These are phyloP conservation scores for Eremochloa ophiuroides DNA, from an alignment of 176 grass and related monocot species.

Conservation along the genomic window DNA sequence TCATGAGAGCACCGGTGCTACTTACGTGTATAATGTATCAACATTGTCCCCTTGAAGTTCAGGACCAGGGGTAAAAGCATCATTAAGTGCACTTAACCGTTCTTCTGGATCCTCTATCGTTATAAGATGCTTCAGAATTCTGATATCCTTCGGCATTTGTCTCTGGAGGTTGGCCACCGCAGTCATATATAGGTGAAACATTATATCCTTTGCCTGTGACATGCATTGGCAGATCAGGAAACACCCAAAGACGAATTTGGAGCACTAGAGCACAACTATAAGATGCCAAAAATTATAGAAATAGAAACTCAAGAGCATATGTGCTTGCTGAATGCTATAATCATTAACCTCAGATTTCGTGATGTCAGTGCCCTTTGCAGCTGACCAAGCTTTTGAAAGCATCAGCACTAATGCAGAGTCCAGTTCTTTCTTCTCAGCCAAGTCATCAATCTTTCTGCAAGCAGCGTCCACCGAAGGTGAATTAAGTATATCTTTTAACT, in stretches of 20 bases:
- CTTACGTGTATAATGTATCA: slow-evolving; percentile 81
- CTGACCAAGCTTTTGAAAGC: slow-evolving; percentile 86
- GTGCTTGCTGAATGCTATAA: background rate
- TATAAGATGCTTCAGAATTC: slow-evolving; percentile 83
- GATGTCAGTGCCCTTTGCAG: slow-evolving; percentile 77
- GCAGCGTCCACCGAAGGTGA: slow-evolving; percentile 58
- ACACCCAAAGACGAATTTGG: background rate
- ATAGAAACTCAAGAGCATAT: background rate
- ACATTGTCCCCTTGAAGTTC: slow-evolving; percentile 72
- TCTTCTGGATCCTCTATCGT: slow-evolving; percentile 69
- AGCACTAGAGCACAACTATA: background rate
- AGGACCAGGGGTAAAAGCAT: slow-evolving; percentile 73
- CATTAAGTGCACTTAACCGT: slow-evolving; percentile 50
- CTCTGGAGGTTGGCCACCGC: slow-evolving; percentile 72
- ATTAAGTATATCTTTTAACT: slow-evolving; percentile 85
- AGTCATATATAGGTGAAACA: slow-evolving; percentile 84
- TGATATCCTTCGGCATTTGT: slow-evolving; percentile 88
- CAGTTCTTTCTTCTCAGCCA: slow-evolving; percentile 85
- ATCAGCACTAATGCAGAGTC: slow-evolving; percentile 68
- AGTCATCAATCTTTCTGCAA: slow-evolving; percentile 85
- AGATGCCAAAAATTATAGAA: background rate
- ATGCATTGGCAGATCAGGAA: slow-evolving; percentile 2
- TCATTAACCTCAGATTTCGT: slow-evolving; percentile 70
- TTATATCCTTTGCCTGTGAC: slow-evolving; percentile 62
- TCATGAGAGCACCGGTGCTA: background rate